phyloP scores from a whole-genome alignment of 768 basidiomycete species.

The Tricholoma sp. region DNA sequence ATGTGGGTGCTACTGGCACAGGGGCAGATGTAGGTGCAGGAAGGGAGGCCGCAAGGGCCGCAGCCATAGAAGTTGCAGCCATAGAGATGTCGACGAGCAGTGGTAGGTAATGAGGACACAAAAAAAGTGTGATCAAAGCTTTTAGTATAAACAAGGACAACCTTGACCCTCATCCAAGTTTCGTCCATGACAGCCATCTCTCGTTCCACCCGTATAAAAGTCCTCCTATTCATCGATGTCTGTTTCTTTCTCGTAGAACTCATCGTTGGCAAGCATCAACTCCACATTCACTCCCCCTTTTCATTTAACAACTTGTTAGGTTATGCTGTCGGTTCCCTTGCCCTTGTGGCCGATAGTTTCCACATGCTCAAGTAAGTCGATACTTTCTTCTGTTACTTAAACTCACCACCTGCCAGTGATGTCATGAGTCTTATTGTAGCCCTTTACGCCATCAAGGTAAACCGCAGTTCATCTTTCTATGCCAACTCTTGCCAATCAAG shows the following conservation, averaged over 20 bases:
- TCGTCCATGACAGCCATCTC: slow-evolving; percentile 41
- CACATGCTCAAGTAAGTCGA: slow-evolving; percentile 92
- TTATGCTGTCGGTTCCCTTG: slow-evolving; percentile 93
- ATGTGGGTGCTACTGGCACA: slow-evolving; percentile 57
- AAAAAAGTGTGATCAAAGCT: too few relatives aligned
- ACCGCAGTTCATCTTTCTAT: slow-evolving; percentile 7
- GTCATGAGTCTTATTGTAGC: slow-evolving; percentile 94
- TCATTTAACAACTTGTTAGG: slow-evolving; percentile 39
- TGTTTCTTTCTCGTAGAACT: slow-evolving; percentile 86
- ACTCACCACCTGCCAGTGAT: slow-evolving; percentile 54
- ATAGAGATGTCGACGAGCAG: slow-evolving; percentile 29
- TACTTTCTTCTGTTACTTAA: not conserved
- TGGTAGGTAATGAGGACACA: not conserved
- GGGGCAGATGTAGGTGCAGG: slow-evolving; percentile 61
- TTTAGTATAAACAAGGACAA: slow-evolving; percentile 2
- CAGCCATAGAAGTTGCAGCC: slow-evolving; percentile 86
- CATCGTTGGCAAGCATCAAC: slow-evolving; percentile 52
- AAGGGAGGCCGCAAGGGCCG: slow-evolving; percentile 80
- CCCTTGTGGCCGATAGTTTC: slow-evolving; percentile 94
- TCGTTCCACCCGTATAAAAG: slow-evolving; percentile 66
- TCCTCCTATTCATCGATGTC: slow-evolving; percentile 80
- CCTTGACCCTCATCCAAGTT: too few relatives aligned
- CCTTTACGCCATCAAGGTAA: slow-evolving; percentile 86
- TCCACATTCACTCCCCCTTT: not conserved
- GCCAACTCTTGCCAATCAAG: slow-evolving; percentile 5